Evolutionary conservation across 2,329 filamentous ascomycete genomes (phyloP).

Genomic region (Verticillium dahliae): DNA sequence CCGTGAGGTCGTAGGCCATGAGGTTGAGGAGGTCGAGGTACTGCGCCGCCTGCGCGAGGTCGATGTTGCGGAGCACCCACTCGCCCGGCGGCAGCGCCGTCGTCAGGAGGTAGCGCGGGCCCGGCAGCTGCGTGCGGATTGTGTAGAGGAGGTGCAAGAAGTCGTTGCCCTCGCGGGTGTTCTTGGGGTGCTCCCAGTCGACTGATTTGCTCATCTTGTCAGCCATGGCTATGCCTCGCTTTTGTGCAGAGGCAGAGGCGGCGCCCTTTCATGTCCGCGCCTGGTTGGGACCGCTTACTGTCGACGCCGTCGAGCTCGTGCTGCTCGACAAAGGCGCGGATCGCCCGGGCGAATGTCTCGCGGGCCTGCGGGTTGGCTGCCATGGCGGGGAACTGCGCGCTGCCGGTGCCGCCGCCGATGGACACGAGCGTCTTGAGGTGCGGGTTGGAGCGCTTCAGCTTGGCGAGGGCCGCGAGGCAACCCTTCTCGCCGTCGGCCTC

Average conservation of each 20-base stretch:
- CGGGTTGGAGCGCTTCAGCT: slow-evolving; percentile 50
- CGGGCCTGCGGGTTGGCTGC: slow-evolving; percentile 40
- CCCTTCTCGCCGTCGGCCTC: slow-evolving; percentile 51
- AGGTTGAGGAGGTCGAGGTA: slow-evolving; percentile 58
- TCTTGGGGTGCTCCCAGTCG: slow-evolving; percentile 62
- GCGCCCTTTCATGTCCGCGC: no score
- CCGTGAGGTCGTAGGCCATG: slow-evolving; percentile 64
- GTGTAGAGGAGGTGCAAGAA: slow-evolving; percentile 49
- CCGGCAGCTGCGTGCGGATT: slow-evolving; percentile 48
- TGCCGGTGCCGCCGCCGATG: slow-evolving; percentile 58
- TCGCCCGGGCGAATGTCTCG: slow-evolving; percentile 47
- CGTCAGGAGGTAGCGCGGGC: slow-evolving; percentile 50
- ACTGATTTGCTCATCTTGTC: slow-evolving; percentile 31
- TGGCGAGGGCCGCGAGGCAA: slow-evolving; percentile 53
- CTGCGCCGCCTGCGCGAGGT: slow-evolving; percentile 41
- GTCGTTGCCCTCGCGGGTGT: slow-evolving; percentile 45
- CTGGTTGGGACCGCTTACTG: slow-evolving; percentile 29
- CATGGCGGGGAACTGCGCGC: slow-evolving; percentile 53
- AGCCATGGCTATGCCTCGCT: not conserved
- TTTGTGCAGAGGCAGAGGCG: no score
- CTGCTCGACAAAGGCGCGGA: slow-evolving; percentile 46
- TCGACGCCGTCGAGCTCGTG: slow-evolving; percentile 59
- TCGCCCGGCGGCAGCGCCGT: slow-evolving; percentile 57
- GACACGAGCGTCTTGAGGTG: slow-evolving; percentile 55
- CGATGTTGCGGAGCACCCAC: slow-evolving; percentile 55